Percentiles rank a stretch among this genome's conserved stretches.
These are phyloP conservation scores for Endotrypanum monterogeii DNA, from an alignment of 208 protist genomes.

Conservation along the genomic window DNA sequence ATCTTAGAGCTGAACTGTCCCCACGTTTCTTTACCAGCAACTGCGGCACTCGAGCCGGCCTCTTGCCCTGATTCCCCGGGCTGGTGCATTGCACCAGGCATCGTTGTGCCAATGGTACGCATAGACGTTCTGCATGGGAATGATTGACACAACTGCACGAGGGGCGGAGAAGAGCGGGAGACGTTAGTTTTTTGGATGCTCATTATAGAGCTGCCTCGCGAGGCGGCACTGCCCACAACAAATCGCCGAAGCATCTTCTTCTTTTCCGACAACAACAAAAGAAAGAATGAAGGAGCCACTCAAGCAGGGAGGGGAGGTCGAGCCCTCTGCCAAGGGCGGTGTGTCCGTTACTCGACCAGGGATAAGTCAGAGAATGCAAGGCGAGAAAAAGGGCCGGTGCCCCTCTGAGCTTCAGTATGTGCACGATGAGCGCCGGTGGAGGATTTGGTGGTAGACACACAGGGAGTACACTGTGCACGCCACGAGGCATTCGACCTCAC, in stretches of 20 bases:
- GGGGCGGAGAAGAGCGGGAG: not conserved
- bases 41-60: slow-evolving; percentile 50
- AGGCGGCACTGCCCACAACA: not conserved
- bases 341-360: not conserved
- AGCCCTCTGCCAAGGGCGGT: not conserved
- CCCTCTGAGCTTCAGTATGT: not conserved
- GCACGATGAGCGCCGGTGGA: not conserved
- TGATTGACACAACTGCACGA: not conserved
- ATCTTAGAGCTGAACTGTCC: slow-evolving; percentile 84
- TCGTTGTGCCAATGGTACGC: slow-evolving; percentile 9
- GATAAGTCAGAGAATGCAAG: not conserved
- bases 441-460: not conserved
- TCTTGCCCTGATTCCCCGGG: slow-evolving; percentile 65
- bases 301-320: not conserved
- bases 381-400: not conserved
- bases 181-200: not conserved
- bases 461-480: not conserved
- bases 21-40: slow-evolving; percentile 86
- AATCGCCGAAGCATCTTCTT: slow-evolving; percentile 19
- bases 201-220: no score
- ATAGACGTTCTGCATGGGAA: slow-evolving; percentile 8
- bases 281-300: not conserved
- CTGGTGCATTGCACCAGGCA: slow-evolving; percentile 70
- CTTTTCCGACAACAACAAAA: not conserved
- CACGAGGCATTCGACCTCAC: not conserved